Conservation (phyloP, 495 filamentous ascomycete genomes). For the Penicillium parvum region DNA sequence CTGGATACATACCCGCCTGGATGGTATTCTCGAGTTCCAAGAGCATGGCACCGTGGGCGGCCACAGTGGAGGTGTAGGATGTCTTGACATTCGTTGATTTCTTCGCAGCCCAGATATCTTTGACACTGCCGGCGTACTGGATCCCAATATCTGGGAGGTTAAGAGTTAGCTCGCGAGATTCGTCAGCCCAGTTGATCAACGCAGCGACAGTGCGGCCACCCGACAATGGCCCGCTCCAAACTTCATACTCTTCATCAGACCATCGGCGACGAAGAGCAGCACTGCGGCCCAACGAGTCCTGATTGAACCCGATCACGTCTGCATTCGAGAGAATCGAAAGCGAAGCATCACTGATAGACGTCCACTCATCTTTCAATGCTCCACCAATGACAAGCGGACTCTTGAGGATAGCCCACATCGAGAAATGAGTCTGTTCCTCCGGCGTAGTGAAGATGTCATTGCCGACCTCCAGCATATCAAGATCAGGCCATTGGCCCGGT, state of each 20-base stretch:
- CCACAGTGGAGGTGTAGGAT: constrained; percentile 32
- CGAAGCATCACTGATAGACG: constrained; percentile 26
- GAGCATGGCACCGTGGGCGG: constrained; percentile 41
- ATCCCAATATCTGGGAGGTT: constrained; percentile 38
- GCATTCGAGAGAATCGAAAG: constrained; percentile 43
- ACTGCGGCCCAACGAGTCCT: constrained; percentile 48
- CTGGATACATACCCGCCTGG: constrained; percentile 22
- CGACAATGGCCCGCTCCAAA: constrained; percentile 45
- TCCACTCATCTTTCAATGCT: constrained; percentile 32
- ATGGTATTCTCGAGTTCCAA: constrained; percentile 37
- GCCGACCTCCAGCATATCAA: constrained; percentile 53
- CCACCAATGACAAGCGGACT: constrained; percentile 52
- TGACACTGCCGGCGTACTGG: constrained; percentile 32
- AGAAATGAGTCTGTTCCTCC: constrained; percentile 52
- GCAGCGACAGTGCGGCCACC: constrained; percentile 36
- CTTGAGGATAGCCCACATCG: constrained; percentile 55
- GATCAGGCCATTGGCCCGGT: constrained; percentile 49
- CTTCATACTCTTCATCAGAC: constrained; percentile 43
- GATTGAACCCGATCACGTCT: constrained; percentile 50
- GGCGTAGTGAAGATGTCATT: constrained; percentile 30
- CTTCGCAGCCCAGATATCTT: constrained; percentile 40
- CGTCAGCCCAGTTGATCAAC: constrained; percentile 43
- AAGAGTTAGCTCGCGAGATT: constrained; percentile 33
- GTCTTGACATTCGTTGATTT: constrained; percentile 30
- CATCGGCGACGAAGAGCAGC: constrained; percentile 32